A percentile compares a stretch with the other conserved stretches of the same genome.
Conservation (phyloP, 352 stramenopile species). For the Globisporangium cystogenes region DNA sequence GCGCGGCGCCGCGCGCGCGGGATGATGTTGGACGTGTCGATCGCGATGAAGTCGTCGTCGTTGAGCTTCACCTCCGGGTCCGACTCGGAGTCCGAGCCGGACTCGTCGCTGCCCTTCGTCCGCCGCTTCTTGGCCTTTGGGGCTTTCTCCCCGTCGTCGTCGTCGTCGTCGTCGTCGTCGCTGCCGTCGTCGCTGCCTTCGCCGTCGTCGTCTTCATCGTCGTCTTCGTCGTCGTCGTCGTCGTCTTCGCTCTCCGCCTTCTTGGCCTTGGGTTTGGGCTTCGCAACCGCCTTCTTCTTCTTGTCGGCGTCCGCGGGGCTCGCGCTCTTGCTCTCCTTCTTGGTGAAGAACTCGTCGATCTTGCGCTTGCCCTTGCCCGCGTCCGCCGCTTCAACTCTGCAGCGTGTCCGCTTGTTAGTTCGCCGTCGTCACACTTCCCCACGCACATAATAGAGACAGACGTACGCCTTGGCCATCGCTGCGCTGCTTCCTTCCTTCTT, state of each 20-base stretch:
- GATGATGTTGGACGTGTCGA: conserved; percentile 87
- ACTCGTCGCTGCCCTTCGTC: conserved; percentile 56
- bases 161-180: conserved; percentile 25
- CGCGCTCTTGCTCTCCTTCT: conserved; percentile 5
- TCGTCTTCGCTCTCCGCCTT: conserved; percentile 40
- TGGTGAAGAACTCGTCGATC: conserved; percentile 19
- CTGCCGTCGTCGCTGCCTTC: conserved; percentile 30
- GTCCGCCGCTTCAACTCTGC: conserved; percentile 31
- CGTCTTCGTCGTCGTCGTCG: conserved; percentile 43
- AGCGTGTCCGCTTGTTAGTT: not conserved
- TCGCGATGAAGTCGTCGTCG: conserved; percentile 77
- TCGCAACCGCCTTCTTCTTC: conserved; percentile 26
- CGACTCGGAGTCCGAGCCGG: conserved; percentile 54
- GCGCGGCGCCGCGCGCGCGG: conserved; percentile 64
- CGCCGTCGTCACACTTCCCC: too few species aligned
- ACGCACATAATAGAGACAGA: not conserved
- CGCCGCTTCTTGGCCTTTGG: conserved; percentile 64
- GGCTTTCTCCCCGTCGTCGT: conserved; percentile 40
- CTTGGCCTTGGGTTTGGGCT: conserved; percentile 15
- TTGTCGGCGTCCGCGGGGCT: conserved; percentile 9
- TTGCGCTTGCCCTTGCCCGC: conserved; percentile 40
- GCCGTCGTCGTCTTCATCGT: conserved; percentile 35
- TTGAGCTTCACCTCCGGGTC: conserved; percentile 81
- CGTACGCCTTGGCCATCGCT: conserved; percentile 33
- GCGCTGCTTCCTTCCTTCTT: not conserved